Evolutionary conservation across 169 alveolate species (phyloP), one percentile per base, ranked within the genome.

Genomic region (Cryptosporidium ryanae): DNA sequence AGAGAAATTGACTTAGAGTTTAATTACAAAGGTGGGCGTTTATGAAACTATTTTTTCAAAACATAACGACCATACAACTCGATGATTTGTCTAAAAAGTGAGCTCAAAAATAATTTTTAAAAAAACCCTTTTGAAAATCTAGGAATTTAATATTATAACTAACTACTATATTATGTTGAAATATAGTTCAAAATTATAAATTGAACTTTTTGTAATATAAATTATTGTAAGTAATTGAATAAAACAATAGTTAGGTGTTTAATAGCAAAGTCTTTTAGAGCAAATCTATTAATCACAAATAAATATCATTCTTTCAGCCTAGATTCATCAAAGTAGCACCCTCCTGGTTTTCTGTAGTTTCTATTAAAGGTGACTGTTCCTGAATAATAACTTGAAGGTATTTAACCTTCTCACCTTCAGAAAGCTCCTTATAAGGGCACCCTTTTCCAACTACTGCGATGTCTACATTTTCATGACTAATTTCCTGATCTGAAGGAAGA

Each of bases 401-500:
- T 43, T 32, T 55, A 1, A 70, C 3, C 34, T 54, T 50, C 21
- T 70, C 84, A 7, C 32, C 84, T 7, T 70, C 84, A 2, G 66
- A 0, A 1, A 70, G 23, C 23, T 70, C 84, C 29, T 3, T 54
- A 57, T 70, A 70, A 17, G n/a, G 25, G 27, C 64, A 54, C 31
- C 82, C 94, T 65, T 91, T 93, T 61, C 96, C 96, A 44, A 93
- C 87, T 67, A 92, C 67, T 49, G 94, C 98, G 18, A 96, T 95
- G 48, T 97, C 93, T 31, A 96, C 96, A 90, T 94, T 96, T 70
- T 93, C 94, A 32, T 89, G 92, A 49, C 91, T 93, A 71, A 96
- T 90, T 87, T 96, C 98, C 64, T 92, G 96, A 52, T 97, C 99
- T 66, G 92, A 92, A 59, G 97, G 94, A 12, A 96, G 90, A 15